phyloP scores from a whole-genome alignment of 1,139 yeast species.

The Yamadazyma diddensiae region DNA sequence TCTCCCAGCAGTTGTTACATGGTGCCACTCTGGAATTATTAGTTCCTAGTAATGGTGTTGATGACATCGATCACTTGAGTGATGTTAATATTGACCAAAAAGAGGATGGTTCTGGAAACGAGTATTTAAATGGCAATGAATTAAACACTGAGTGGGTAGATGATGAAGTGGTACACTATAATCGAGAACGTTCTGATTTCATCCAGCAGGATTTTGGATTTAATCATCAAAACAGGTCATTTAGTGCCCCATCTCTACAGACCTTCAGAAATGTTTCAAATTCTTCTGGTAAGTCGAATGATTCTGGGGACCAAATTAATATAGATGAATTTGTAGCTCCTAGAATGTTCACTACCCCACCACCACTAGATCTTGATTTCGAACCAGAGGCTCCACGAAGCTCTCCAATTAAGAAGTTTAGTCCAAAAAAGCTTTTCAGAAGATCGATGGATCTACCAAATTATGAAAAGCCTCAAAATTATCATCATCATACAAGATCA shows the following conservation, averaged over 20 bases:
- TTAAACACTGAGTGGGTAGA: not conserved
- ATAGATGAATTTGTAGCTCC: not conserved
- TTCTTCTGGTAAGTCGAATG: constrained; percentile 2
- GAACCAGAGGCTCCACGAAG: constrained; percentile 13
- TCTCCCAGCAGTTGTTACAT: constrained; percentile 9
- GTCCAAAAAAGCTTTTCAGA: constrained; percentile 33
- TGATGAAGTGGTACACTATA: constrained; percentile 2
- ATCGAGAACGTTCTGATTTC: not conserved
- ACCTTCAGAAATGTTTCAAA: constrained; percentile 25
- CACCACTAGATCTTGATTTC: constrained; percentile 11
- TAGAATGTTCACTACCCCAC: constrained; percentile 15
- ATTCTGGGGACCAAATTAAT: not conserved
- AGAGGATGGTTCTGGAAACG: not conserved
- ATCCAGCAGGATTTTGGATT: constrained; percentile 9
- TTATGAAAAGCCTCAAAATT: constrained; percentile 2
- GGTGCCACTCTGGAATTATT: constrained; percentile 1
- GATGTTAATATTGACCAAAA: constrained; percentile 14
- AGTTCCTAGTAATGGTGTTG: constrained; percentile 18
- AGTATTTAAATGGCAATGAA: not conserved
- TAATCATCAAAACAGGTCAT: constrained; percentile 26
- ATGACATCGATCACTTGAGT: constrained; percentile 29
- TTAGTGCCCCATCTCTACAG: constrained; percentile 43
- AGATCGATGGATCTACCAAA: constrained; percentile 19
- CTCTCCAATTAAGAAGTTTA: constrained; percentile 36
- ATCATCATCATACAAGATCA: constrained; percentile 29